Evolutionary conservation across 1,284 basidiomycete species (phyloP).

Genomic region (Ganoderma resinaceum): DNA sequence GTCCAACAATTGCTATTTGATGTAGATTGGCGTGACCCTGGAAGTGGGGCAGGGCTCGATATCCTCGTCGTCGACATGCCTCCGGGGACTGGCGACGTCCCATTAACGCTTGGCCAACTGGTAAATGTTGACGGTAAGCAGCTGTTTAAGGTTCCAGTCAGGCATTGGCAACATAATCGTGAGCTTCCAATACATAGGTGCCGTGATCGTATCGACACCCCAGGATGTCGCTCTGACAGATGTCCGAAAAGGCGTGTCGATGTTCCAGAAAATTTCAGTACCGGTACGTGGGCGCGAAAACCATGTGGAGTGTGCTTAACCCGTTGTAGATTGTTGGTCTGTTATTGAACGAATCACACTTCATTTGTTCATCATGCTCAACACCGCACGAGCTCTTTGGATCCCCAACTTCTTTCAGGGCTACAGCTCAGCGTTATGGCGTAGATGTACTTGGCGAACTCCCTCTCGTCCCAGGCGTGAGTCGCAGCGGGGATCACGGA

Average conservation of each 20-base stretch:
- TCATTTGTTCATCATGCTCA: constrained; percentile 82
- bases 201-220: constrained; percentile 94
- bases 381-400: constrained; percentile 85
- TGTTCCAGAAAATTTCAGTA: constrained; percentile 91
- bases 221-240: constrained; percentile 95
- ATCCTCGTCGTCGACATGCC: constrained; percentile 96
- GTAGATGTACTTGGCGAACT: constrained; percentile 84
- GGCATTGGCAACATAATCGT: neutral
- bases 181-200: constrained; percentile 54
- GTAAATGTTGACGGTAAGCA: constrained; percentile 83
- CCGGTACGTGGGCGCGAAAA: constrained; percentile 63
- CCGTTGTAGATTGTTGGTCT: constrained; percentile 81
- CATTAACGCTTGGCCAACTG: constrained; percentile 91
- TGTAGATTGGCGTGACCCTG: constrained; percentile 83
- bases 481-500: constrained; percentile 80
- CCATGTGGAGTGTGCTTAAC: neutral
- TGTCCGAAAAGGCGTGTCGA: constrained; percentile 91
- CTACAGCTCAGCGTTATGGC: constrained; percentile 66
- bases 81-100: constrained; percentile 97
- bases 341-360: constrained; percentile 92
- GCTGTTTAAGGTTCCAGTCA: neutral
- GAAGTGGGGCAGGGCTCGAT: constrained; percentile 66
- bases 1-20: constrained; percentile 97
- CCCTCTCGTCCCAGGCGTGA: constrained; percentile 83
- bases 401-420: constrained; percentile 67